A percentile compares a stretch with the other conserved stretches of the same genome.
Conservation (phyloP, 768 basidiomycete genomes). For the Trametes villosa region DNA sequence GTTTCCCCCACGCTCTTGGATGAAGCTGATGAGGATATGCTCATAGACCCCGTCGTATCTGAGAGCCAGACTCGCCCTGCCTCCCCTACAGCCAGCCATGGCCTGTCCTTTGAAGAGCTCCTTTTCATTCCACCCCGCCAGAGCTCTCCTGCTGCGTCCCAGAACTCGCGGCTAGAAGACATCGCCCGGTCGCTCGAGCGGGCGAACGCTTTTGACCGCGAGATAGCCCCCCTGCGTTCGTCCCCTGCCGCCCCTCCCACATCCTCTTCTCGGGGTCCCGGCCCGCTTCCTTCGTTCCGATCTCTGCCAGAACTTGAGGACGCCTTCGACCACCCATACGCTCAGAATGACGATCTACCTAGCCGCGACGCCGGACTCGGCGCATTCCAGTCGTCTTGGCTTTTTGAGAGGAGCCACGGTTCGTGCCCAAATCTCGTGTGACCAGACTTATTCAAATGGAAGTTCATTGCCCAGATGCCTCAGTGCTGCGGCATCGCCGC, state of each 20-base stretch:
- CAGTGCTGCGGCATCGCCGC: too few relatives aligned
- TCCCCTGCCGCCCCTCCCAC: conserved; percentile 9
- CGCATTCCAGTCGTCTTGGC: too few relatives aligned
- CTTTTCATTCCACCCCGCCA: too few relatives aligned
- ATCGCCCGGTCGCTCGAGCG: conserved; percentile 12
- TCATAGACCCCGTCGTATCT: too few relatives aligned
- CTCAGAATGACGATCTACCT: neutral
- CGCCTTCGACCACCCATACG: neutral
- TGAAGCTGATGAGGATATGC: too few relatives aligned
- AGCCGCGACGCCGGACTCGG: neutral
- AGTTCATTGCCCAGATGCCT: neutral
- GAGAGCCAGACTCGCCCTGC: too few relatives aligned
- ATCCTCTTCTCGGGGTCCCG: neutral
- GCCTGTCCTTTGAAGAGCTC: too few relatives aligned
- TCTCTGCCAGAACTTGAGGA: neutral
- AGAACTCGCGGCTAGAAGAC: too few relatives aligned
- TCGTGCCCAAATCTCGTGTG: neutral
- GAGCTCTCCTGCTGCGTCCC: too few relatives aligned
- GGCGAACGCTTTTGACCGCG: conserved; percentile 16
- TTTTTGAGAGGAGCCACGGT: neutral
- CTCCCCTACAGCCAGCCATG: too few relatives aligned
- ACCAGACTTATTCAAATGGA: neutral
- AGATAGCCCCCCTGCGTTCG: conserved; percentile 15
- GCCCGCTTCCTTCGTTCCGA: neutral
- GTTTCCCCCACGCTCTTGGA: too few relatives aligned